These are phyloP conservation scores for Beauveria medogensis DNA, from an alignment of 2,329 filamentous ascomycete genomes.

Conservation along the genomic window DNA sequence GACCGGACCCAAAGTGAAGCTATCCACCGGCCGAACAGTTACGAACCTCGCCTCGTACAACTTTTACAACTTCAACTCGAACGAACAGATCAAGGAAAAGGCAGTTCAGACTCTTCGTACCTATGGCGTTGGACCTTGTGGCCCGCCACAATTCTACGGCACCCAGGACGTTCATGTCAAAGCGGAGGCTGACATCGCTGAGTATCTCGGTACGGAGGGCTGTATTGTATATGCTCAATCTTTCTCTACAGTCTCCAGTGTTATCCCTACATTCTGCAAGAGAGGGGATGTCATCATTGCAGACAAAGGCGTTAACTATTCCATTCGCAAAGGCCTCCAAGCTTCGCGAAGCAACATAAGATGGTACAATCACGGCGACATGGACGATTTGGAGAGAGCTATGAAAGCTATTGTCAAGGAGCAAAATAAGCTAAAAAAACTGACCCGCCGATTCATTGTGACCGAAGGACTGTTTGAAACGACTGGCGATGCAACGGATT, in stretches of 20 bases:
- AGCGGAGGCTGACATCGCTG: conserved; percentile 86
- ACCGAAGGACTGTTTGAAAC: conserved; percentile 93
- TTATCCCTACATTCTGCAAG: conserved; percentile 96
- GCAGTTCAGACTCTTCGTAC: conserved; percentile 88
- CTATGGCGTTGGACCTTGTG: conserved; percentile 94
- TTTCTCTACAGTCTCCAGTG: conserved; percentile 93
- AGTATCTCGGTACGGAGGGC: conserved; percentile 76
- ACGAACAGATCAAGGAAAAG: conserved; percentile 89
- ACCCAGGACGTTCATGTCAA: conserved; percentile 98
- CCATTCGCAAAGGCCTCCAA: conserved; percentile 89
- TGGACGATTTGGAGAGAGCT: conserved; percentile 83
- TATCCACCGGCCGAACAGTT: conserved; percentile 81
- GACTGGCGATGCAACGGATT: conserved; percentile 72
- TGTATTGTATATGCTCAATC: conserved; percentile 95
- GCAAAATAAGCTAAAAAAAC: conserved; percentile 71
- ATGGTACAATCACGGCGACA: conserved; percentile 95
- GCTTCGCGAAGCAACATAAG: conserved; percentile 82
- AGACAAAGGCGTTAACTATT: conserved; percentile 86
- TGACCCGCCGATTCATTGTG: conserved; percentile 91
- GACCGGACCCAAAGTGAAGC: conserved; percentile 81
- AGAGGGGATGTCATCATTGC: conserved; percentile 95
- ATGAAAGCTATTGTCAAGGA: conserved; percentile 81
- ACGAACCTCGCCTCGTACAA: conserved; percentile 93
- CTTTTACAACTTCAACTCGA: conserved; percentile 93
- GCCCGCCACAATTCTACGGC: conserved; percentile 94